Percentiles rank a stretch among this genome's conserved stretches.
Conservation (phyloP, 768 basidiomycete species). For the Boletellus emodensis region DNA sequence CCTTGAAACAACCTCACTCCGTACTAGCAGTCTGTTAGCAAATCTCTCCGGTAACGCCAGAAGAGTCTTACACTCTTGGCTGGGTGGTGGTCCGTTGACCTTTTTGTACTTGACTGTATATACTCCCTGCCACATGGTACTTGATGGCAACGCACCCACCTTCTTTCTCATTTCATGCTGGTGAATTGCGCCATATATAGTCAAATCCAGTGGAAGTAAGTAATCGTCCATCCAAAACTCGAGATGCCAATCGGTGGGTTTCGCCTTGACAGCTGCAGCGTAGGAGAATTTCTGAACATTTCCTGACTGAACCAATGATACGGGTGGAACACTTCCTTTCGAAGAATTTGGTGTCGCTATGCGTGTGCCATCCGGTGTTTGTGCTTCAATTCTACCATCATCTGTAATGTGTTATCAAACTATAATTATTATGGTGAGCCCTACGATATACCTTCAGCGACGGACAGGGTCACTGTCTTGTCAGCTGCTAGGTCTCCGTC, state of each 20-base stretch:
- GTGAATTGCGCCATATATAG: constrained; percentile 95
- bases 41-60: background rate
- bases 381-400: constrained; percentile 91
- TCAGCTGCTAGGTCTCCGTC: constrained; percentile 72
- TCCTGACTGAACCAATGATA: constrained; percentile 30
- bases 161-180: constrained; percentile 84
- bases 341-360: constrained; percentile 79
- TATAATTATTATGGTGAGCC: background rate
- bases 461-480: constrained; percentile 81
- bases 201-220: constrained; percentile 77
- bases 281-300: constrained; percentile 62
- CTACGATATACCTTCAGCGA: constrained; percentile 63
- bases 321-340: constrained; percentile 42
- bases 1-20: constrained; percentile 41
- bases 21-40: constrained; percentile 25
- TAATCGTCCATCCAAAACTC: constrained; percentile 94
- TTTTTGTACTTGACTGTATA: constrained; percentile 94
- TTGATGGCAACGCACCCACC: constrained; percentile 55
- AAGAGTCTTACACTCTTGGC: constrained; percentile 50
- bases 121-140: constrained; percentile 83
- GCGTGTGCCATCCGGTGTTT: constrained; percentile 94
- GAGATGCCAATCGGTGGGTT: constrained; percentile 94
- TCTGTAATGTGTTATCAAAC: constrained; percentile 43
- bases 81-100: constrained; percentile 73
- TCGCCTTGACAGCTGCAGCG: constrained; percentile 89